Conservation (phyloP, 163 green algal species). For the Chlorella variabilis region DNA sequence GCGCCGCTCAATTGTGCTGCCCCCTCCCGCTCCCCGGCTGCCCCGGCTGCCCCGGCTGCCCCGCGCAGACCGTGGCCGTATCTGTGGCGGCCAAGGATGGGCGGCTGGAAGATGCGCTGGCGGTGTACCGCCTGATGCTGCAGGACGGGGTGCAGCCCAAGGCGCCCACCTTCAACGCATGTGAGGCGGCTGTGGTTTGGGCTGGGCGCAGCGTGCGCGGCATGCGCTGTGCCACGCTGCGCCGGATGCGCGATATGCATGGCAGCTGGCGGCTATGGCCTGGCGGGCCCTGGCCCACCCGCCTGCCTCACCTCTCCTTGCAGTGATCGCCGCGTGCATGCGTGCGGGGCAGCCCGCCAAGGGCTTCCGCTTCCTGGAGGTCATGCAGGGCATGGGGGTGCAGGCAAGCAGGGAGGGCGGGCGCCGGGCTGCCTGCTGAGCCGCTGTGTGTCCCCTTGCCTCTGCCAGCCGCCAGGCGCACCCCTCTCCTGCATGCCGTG, state of each 20-base stretch:
- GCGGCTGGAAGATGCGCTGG: slow-evolving; percentile 32
- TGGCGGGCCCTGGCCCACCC: too few relatives aligned
- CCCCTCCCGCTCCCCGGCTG: too few relatives aligned
- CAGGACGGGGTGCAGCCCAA: slow-evolving; percentile 33
- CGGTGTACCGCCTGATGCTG: slow-evolving; percentile 49
- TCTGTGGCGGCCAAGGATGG: slow-evolving; percentile 23
- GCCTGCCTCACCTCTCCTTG: neutral
- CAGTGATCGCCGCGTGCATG: slow-evolving; percentile 38
- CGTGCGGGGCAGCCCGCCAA: neutral
- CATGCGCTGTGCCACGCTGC: neutral
- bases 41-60: neutral
- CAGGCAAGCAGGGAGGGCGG: neutral
- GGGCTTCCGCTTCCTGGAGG: slow-evolving; percentile 27
- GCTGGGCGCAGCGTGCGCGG: neutral
- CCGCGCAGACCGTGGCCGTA: slow-evolving; percentile 32
- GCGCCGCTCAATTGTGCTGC: too few relatives aligned
- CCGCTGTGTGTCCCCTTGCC: neutral
- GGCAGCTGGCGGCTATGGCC: too few relatives aligned
- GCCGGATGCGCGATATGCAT: too few relatives aligned
- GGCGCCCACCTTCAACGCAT: slow-evolving; percentile 33
- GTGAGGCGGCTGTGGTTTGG: slow-evolving; percentile 7
- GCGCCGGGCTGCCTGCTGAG: too few relatives aligned
- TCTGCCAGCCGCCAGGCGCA: too few relatives aligned
- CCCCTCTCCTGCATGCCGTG: too few relatives aligned
- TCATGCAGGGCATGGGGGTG: slow-evolving; percentile 29